Evolutionary conservation across 768 basidiomycete species (phyloP), one percentile per base, ranked within the genome.

Genomic region (Lactarius akahatsu): DNA sequence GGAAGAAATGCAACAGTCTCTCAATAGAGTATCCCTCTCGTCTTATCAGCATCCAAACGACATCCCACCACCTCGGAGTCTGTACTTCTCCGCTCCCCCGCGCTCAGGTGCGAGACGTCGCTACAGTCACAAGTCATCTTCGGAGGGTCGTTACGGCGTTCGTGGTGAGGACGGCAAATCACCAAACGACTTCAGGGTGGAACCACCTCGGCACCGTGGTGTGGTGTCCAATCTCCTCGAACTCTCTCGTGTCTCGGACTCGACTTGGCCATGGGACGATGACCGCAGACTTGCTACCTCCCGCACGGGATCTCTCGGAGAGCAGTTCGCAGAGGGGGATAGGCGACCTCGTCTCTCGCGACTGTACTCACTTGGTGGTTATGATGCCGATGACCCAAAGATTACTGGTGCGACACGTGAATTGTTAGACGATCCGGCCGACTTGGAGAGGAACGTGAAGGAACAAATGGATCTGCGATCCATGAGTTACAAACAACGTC

Each of bases 371-470:
- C 65, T 58, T 38, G 66, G 66, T 13, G 47, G 64, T 3, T 67
- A 56, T 28, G 91, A 92, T 71, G 80, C 84, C 9, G 89, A 92
- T 69, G 90, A 92, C 75, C 89, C 88, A 58, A 79, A 81, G 43
- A 77, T 90, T 28, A 89, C 86, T 58, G 86, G 86, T 3, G 74
- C 83, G 20, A 80, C 77, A 60, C 78, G 80, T 54, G 78, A 77
- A 69, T 78, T 79, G 62, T 75, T 83, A 28, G 83, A 86, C 62
- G 86, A 87, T 70, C 80, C 80, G 11, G 81, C 82, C 28, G 87
- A 86, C 67, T 74, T 86, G 15, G 85, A 86, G 72, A 82, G 81
- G 63, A 83, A 86, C 64, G 78, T 78, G 26, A 63, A 64, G 50
- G 50, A 69, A 30, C 60, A 61, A 10, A 71, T 71, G 68, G 62